Evolutionary conservation across 2,329 filamentous ascomycete species (phyloP), one percentile per base, ranked within the genome.

Genomic region (Exophiala lecanii-corni): DNA sequence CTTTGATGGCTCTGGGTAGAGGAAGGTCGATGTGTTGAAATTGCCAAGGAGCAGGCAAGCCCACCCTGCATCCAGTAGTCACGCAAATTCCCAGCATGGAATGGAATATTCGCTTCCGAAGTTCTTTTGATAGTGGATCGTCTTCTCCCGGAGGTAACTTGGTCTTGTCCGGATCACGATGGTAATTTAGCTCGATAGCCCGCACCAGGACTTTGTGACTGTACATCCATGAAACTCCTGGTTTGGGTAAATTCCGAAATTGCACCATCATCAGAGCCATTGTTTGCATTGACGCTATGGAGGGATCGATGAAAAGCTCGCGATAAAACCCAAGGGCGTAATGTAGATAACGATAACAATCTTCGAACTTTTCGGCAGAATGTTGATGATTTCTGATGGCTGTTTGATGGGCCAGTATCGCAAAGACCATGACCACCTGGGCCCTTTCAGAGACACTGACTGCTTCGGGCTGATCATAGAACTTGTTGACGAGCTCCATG

Each of bases 31-130:
- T 84, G 18, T 54, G 51, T 39, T 86, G 79, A 3, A 81, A 68
- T 9, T 79, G 76, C 36, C 92, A 75, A 1, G 82, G 78, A 75
- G 92, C 85, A 1, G 87, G 87, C 12, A 82, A 74, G 13, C 87
- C 87, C 25, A 89, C 76, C 45, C 85, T 86, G 15, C 85, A 85
- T 54, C 80, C 80, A 7, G 91, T 68, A n/a, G 78, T 79, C 7
- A 85, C 72, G 47, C 80, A 74, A 10, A 89, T 71, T 4, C 75
- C 70, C 30, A 89, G 65, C 9, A 89, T 72, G 4, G 73, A 73
- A 84, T 86, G 94, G 71, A 87, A 94, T 1, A 81, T 73, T 12
- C 87, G 75, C 65, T 89, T 89, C 17, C 86, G 76, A 63, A 89
- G 74, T 60, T 94, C 86, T 46, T 85, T 77, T 4, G 84, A 78